phyloP scores from a whole-genome alignment of 768 basidiomycete species.

The Lactifluus rugatus region DNA sequence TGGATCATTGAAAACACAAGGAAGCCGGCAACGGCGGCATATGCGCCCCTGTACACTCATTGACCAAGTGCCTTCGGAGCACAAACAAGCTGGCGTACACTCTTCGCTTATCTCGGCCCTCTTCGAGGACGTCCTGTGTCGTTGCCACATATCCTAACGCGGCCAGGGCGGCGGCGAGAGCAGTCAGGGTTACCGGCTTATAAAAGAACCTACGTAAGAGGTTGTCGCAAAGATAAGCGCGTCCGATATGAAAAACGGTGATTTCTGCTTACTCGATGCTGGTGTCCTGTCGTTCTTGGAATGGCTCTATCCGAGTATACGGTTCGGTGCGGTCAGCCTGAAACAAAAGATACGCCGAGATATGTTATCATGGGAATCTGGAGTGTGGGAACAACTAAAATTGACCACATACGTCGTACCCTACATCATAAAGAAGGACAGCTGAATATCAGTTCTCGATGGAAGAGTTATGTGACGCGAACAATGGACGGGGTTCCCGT shows the following conservation, averaged over 20 bases:
- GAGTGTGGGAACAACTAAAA: not conserved
- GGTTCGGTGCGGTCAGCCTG: constrained; percentile 78
- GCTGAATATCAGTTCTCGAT: constrained; percentile 7
- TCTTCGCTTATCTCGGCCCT: constrained; percentile 72
- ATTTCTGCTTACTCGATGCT: constrained; percentile 58
- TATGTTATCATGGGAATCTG: constrained; percentile 5
- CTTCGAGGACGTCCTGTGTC: constrained; percentile 74
- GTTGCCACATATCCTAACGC: constrained; percentile 74
- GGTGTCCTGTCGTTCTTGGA: constrained; percentile 76
- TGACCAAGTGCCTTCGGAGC: not conserved
- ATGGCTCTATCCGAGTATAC: constrained; percentile 74
- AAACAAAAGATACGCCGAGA: constrained; percentile 5
- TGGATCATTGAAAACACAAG: constrained; percentile 79
- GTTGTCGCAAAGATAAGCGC: constrained; percentile 6
- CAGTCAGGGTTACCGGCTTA: constrained; percentile 72
- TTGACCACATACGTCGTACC: constrained; percentile 68
- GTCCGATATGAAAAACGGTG: constrained; percentile 3
- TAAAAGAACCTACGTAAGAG: constrained; percentile 63
- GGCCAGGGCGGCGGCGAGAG: constrained; percentile 54
- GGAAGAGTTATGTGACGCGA: constrained; percentile 30
- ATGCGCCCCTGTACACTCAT: constrained; percentile 47
- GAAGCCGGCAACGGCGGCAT: constrained; percentile 66
- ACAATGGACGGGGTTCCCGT: constrained; percentile 76
- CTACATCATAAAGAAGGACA: constrained; percentile 28
- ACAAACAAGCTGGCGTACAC: constrained; percentile 41